These are phyloP conservation scores for Hypericum androsaemum DNA, from an alignment of 345 rosid species.

Conservation along the genomic window DNA sequence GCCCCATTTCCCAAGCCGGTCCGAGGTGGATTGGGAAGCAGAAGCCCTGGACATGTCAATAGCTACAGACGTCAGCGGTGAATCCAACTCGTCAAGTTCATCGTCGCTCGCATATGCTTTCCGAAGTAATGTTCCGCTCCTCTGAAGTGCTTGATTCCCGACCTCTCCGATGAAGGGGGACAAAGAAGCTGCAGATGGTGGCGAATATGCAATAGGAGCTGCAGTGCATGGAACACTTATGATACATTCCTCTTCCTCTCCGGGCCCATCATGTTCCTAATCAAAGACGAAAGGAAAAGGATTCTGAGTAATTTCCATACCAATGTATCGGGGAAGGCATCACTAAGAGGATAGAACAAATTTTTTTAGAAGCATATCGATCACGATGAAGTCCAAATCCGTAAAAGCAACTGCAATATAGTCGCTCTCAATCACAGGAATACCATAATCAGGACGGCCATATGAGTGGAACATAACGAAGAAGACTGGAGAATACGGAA, in stretches of 20 bases:
- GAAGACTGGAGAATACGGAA: too few relatives aligned
- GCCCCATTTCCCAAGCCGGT: constrained; percentile 42
- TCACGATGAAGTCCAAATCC: too few relatives aligned
- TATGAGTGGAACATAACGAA: too few relatives aligned
- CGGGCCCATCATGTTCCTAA: constrained; percentile 43
- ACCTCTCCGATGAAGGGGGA: constrained; percentile 43
- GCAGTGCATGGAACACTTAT: constrained; percentile 54
- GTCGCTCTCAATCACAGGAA: too few relatives aligned
- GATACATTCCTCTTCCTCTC: constrained; percentile 32
- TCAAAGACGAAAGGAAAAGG: constrained; percentile 3
- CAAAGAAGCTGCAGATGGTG: constrained; percentile 50
- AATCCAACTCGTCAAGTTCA: constrained; percentile 77
- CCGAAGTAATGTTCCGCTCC: constrained; percentile 43
- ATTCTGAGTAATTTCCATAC: not conserved
- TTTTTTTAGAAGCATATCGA: too few relatives aligned
- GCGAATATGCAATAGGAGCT: constrained; percentile 41
- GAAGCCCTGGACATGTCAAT: constrained; percentile 29
- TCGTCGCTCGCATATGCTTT: constrained; percentile 81
- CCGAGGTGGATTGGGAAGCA: constrained; percentile 27
- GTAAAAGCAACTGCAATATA: too few relatives aligned
- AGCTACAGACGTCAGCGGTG: constrained; percentile 46
- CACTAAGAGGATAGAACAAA: too few relatives aligned
- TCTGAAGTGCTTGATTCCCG: constrained; percentile 31
- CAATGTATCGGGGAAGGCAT: too few relatives aligned
- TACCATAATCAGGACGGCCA: too few relatives aligned